Conservation (phyloP, 2,329 filamentous ascomycete species). For the Gnomoniopsis smithogilvyi region DNA sequence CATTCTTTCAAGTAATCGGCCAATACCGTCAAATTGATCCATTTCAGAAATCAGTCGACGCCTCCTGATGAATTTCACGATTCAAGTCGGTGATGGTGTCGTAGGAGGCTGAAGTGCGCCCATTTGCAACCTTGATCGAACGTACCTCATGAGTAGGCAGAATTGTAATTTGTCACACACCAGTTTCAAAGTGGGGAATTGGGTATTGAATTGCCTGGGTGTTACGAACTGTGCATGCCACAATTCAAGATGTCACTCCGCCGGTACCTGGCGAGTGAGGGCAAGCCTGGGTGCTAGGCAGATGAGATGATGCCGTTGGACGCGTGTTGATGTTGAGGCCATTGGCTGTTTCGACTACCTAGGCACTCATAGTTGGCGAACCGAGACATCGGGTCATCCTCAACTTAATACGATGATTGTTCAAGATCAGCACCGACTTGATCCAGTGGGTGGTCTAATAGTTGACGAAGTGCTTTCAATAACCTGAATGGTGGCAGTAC, state of each 20-base stretch:
- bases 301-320: neutral
- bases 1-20: no score
- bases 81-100: neutral
- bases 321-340: neutral
- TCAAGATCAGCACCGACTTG: no score
- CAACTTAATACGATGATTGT: neutral
- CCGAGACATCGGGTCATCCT: neutral
- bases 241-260: neutral
- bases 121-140: neutral
- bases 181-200: neutral
- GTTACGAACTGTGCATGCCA: neutral
- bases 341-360: neutral
- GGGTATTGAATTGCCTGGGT: neutral
- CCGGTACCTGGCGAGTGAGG: neutral
- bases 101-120: neutral
- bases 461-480: neutral
- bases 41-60: neutral
- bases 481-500: no score
- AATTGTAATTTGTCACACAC: neutral
- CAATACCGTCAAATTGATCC: no score
- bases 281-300: neutral
- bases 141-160: neutral
- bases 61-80: neutral
- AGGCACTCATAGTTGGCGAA: conserved; percentile 1
- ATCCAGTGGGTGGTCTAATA: neutral